Conservation (phyloP, 257 asterid genomes). For the Solanum peruvianum region DNA sequence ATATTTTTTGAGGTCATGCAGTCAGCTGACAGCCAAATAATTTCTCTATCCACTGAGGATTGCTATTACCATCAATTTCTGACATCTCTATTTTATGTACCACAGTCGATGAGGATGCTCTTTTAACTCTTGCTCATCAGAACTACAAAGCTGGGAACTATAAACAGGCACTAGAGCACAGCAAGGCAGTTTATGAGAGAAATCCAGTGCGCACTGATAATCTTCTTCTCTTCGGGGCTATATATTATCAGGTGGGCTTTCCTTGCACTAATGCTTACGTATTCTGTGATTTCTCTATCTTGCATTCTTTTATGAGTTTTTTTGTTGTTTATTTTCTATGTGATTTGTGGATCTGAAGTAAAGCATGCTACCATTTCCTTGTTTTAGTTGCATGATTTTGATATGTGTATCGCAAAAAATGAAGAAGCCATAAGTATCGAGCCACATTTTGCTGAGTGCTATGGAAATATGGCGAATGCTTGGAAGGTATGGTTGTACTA, state of each 20-base stretch:
- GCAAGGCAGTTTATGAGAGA: conserved; percentile 80
- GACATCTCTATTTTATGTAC: conserved; percentile 4
- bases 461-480: conserved; percentile 99
- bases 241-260: conserved; percentile 71
- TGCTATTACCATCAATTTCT: neutral
- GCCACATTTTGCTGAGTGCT: conserved; percentile 97
- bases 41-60: neutral
- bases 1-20: neutral
- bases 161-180: conserved; percentile 83
- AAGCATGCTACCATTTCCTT: conserved; percentile 3
- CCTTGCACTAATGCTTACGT: neutral
- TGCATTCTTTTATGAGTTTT: neutral
- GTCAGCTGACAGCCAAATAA: neutral
- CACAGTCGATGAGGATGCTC: conserved; percentile 79
- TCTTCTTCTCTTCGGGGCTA: conserved; percentile 91
- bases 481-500: conserved; percentile 53
- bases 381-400: conserved; percentile 80
- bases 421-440: conserved; percentile 89
- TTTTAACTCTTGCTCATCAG: conserved; percentile 83
- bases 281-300: neutral
- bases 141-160: conserved; percentile 80
- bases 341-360: conserved; percentile 4
- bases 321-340: neutral
- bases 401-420: conserved; percentile 77
- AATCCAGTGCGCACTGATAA: conserved; percentile 83